These are phyloP conservation scores for Cytidiella melzeri DNA, from an alignment of 768 basidiomycete species.

Conservation along the genomic window DNA sequence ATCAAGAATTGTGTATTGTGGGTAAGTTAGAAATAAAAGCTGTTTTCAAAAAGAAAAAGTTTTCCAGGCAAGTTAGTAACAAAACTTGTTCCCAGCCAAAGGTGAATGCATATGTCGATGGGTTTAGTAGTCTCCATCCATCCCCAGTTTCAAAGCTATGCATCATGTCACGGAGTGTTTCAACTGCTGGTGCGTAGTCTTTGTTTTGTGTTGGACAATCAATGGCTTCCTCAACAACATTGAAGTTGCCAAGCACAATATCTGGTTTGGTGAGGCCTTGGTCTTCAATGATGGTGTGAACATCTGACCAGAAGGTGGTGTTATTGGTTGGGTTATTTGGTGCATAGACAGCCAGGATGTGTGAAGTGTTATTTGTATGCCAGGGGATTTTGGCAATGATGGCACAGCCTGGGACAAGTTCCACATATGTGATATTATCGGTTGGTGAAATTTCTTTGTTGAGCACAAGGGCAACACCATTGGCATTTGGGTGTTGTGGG, in stretches of 20 bases:
- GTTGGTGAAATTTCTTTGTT: not conserved
- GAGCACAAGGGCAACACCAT: not conserved
- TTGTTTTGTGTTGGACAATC: slow-evolving; percentile 11
- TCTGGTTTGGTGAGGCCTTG: slow-evolving; percentile 3
- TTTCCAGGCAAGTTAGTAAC: too few relatives aligned
- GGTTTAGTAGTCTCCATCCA: slow-evolving; percentile 16
- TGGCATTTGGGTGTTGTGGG: not conserved
- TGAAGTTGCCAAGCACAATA: slow-evolving; percentile 13
- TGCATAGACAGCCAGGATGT: slow-evolving; percentile 11
- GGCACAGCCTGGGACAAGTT: slow-evolving; percentile 10
- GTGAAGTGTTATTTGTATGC: slow-evolving; percentile 2
- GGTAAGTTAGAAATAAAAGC: too few relatives aligned
- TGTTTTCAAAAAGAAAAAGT: too few relatives aligned
- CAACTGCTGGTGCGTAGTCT: not conserved
- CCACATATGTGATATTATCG: too few relatives aligned
- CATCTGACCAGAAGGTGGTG: slow-evolving; percentile 11
- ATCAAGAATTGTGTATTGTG: too few relatives aligned
- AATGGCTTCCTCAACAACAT: slow-evolving; percentile 14
- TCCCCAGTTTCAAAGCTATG: slow-evolving; percentile 1
- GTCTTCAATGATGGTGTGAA: not conserved
- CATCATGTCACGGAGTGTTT: slow-evolving; percentile 4
- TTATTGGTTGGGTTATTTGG: slow-evolving; percentile 12
- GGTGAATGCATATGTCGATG: too few relatives aligned
- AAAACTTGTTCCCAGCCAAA: too few relatives aligned
- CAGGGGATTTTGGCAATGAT: slow-evolving; percentile 1